Evolutionary conservation across 208 protist species (phyloP), one percentile per base, ranked within the genome.

Genomic region (Lotmaria passim): DNA sequence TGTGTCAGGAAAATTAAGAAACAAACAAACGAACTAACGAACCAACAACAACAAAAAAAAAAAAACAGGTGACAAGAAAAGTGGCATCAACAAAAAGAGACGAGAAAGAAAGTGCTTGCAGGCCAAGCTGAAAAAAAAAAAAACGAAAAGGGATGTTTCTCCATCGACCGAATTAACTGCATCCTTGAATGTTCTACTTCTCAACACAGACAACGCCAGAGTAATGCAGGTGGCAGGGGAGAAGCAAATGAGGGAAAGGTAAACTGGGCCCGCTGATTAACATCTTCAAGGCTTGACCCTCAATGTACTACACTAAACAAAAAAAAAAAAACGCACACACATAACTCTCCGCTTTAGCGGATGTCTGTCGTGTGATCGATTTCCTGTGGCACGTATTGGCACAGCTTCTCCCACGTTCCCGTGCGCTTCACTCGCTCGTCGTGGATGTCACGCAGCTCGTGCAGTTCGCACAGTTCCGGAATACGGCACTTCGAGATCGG

Each of bases 361-460:
- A 92, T 91, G 38, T 92, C 89, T 2, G 86, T 94, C 14, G 81
- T 85, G 65, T 92, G 89, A 48, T 92, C 86, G 33, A 94, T 59
- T 66, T 94, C 89, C 46, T 78, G 72, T 46, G 75, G 65, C 17
- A n/a, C 68, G 83, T 85, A 94, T 71, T 85, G 64, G 74, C 89
- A 94, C 28, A 94, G 57, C 57, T 82, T 70, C 31, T 84, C 80
- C 89, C 89, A 94, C 15, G 75, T 81, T 21, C 89, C 89, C 11
- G 89, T 94, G 31, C 86, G 89, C 26, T 68, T 59, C 17, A 89
- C 82, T 30, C 89, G 83, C 24, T 8, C 30, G 41, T 84, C 51
- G 72, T 89, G 83, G 56, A 94, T 92, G 26, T 57, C 34, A 33
- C 68, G 73, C 58, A 94, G 72, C 60, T 94, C 89, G 15, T 75